Evolutionary conservation across 139 green algal species (phyloP), one percentile per base, ranked within the genome.

Genomic region (Chloropicon primus): DNA sequence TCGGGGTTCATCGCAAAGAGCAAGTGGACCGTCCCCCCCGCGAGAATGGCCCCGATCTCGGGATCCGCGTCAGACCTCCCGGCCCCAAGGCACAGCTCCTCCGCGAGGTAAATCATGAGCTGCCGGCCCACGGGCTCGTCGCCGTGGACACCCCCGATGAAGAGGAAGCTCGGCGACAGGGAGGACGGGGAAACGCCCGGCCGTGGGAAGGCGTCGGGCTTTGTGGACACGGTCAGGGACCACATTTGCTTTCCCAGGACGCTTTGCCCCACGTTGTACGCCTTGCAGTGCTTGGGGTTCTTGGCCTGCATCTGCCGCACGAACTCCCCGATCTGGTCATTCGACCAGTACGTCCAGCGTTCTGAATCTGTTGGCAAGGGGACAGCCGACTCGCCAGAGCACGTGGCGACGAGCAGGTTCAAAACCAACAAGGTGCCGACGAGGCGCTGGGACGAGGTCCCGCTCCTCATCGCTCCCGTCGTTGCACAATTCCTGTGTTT

Each of bases 1-100:
- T 98, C 93, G 2, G 93, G 93, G 81, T 98, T 98, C 71, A 94
- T 85, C 24, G 87, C 85, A 0, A 88, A 88, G 29, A 97, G 27
- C 2, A 97, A 72, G 72, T 84, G 86, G 25, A 94, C 80, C 76
- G 91, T 80, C 78, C 93, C 78, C 21, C 74, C 78, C 0, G 87
- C 27, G 75, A 96, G 79, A 2, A 96, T 84, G 5, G 71, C 53
- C 24, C 75, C 74, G 3, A 86, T 84, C 2, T 78, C 53, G 0
- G 26, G 72, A 71, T 90, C 80, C 1, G 27, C 75, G 23, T 81
- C 73, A 28, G 86, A 85, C 53, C 89, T 85, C 41, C 41, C 41
- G 10, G 41, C 41, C 41, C 10, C 41, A 1, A 74, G 71, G 54
- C 92, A 97, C 74, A 97, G 80, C 79, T 83, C 92, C 77, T 97